Percentiles rank a stretch among this genome's conserved stretches.
Conservation (phyloP, 768 basidiomycete species). For the Phanerodontia chrysosporium region DNA sequence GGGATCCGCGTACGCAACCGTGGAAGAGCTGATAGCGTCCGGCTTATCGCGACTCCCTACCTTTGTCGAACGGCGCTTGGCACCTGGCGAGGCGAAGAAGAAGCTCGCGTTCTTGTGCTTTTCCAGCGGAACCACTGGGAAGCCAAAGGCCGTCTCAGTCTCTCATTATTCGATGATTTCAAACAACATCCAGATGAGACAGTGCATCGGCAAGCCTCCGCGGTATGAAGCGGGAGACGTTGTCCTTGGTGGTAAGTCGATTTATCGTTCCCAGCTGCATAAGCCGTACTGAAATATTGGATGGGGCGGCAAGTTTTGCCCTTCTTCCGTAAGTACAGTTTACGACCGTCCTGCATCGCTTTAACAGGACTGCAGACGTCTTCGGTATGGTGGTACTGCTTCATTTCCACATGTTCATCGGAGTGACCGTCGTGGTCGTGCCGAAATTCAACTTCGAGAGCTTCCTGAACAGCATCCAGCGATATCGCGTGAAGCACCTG, state of each 20-base stretch:
- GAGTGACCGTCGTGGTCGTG: conserved; percentile 36
- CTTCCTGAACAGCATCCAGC: conserved; percentile 30
- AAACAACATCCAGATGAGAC: conserved; percentile 26
- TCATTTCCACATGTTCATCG: conserved; percentile 52
- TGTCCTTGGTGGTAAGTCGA: conserved; percentile 46
- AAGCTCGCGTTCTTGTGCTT: conserved; percentile 71
- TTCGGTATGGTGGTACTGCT: conserved; percentile 64
- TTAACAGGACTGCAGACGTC: conserved; percentile 42
- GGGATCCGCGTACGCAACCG: conserved; percentile 25
- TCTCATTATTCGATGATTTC: conserved; percentile 34
- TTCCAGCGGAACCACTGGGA: conserved; percentile 74
- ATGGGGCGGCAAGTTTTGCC: conserved; percentile 49
- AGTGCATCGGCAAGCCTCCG: conserved; percentile 2
- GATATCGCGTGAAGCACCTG: conserved; percentile 28
- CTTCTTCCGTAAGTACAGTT: conserved; percentile 44
- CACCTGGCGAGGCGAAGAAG: conserved; percentile 57
- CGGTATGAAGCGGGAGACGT: conserved; percentile 59
- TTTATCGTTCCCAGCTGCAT: neutral
- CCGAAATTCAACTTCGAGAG: conserved; percentile 27
- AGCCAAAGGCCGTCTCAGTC: conserved; percentile 51
- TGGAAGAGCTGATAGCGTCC: conserved; percentile 46
- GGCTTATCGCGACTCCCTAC: conserved; percentile 36
- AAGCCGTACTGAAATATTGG: neutral
- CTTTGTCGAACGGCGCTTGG: conserved; percentile 49
- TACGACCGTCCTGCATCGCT: neutral